Evolutionary conservation across 441 rosid species (phyloP).

Genomic region (Breynia disticha): DNA sequence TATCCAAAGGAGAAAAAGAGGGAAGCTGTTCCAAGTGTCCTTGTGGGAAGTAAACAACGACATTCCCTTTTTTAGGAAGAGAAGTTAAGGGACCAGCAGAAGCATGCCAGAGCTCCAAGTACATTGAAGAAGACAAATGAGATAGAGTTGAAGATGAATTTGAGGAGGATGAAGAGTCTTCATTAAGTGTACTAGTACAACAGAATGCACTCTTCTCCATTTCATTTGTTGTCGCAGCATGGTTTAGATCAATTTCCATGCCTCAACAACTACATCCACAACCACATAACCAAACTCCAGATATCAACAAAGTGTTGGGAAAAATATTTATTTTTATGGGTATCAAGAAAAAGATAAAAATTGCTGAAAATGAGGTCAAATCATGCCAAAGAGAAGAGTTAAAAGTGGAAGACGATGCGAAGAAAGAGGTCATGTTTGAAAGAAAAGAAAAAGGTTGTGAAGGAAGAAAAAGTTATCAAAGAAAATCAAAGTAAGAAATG

Average conservation of each 20-base stretch:
- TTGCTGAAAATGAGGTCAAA: constrained; percentile 31
- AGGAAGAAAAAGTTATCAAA: constrained; percentile 37
- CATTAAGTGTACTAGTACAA: constrained; percentile 22
- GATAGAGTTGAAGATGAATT: constrained; percentile 47
- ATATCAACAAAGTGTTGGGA: constrained; percentile 11
- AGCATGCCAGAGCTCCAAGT: constrained; percentile 89
- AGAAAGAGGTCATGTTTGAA: constrained; percentile 6
- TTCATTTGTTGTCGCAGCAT: constrained; percentile 47
- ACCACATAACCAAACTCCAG: constrained; percentile 25
- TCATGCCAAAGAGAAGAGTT: constrained; percentile 20
- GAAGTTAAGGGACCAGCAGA: constrained; percentile 88
- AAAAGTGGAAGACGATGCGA: constrained; percentile 20
- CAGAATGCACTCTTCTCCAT: constrained; percentile 37
- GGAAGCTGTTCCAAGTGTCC: constrained; percentile 73
- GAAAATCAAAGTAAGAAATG: constrained; percentile 71
- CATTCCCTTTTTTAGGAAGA: constrained; percentile 74
- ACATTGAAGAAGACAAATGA: constrained; percentile 44
- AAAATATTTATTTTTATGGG: too few relatives aligned
- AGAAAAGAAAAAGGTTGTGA: too few relatives aligned
- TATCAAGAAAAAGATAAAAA: constrained; percentile 14
- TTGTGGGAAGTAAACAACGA: constrained; percentile 79
- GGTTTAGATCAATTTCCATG: constrained; percentile 89
- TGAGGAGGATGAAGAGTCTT: constrained; percentile 52
- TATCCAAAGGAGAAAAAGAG: too few relatives aligned
- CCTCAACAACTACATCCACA: constrained; percentile 18